phyloP scores from a whole-genome alignment of 2,329 filamentous ascomycete species.

The Cladosporium sp. region DNA sequence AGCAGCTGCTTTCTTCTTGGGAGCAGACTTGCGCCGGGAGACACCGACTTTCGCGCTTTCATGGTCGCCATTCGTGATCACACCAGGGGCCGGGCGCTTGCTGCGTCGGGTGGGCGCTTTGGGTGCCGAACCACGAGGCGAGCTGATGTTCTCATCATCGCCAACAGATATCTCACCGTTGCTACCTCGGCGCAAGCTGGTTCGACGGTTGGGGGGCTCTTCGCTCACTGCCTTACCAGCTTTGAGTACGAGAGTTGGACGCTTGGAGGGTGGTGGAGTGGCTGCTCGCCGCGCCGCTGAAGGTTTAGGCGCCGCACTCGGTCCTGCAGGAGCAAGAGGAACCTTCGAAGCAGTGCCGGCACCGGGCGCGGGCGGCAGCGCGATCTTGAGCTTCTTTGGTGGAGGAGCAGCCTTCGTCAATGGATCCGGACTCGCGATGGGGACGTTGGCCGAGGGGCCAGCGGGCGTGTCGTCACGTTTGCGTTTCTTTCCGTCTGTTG shows the following conservation, averaged over 20 bases:
- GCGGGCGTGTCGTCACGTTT: slow-evolving; percentile 53
- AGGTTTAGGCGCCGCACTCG: slow-evolving; percentile 35
- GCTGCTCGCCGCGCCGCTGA: slow-evolving; percentile 27
- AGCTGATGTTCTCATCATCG: slow-evolving; percentile 21
- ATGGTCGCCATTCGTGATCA: slow-evolving; percentile 59
- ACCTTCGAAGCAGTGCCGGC: slow-evolving; percentile 32
- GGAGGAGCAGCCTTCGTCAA: slow-evolving; percentile 29
- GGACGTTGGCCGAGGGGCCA: slow-evolving; percentile 13
- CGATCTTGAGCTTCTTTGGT: slow-evolving; percentile 39
- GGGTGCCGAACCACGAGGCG: slow-evolving; percentile 22
- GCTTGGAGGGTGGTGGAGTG: slow-evolving; percentile 28
- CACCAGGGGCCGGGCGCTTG: slow-evolving; percentile 70
- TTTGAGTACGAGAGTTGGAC: slow-evolving; percentile 43
- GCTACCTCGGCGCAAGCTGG: slow-evolving; percentile 46
- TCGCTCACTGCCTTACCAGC: slow-evolving; percentile 49
- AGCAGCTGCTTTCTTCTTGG: slow-evolving; percentile 59
- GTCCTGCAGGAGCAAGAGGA: slow-evolving; percentile 46
- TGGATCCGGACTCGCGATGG: slow-evolving; percentile 24
- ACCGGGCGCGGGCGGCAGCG: slow-evolving; percentile 20
- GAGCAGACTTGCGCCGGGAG: slow-evolving; percentile 69
- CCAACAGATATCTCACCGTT: slow-evolving; percentile 24
- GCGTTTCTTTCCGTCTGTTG: slow-evolving; percentile 48
- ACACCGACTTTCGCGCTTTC: slow-evolving; percentile 67
- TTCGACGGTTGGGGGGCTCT: slow-evolving; percentile 46
- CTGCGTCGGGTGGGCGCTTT: slow-evolving; percentile 49